Percentiles rank a stretch among this genome's conserved stretches.
Conservation (phyloP, 2,329 filamentous ascomycete species). For the Beauveria rudraprayagi region DNA sequence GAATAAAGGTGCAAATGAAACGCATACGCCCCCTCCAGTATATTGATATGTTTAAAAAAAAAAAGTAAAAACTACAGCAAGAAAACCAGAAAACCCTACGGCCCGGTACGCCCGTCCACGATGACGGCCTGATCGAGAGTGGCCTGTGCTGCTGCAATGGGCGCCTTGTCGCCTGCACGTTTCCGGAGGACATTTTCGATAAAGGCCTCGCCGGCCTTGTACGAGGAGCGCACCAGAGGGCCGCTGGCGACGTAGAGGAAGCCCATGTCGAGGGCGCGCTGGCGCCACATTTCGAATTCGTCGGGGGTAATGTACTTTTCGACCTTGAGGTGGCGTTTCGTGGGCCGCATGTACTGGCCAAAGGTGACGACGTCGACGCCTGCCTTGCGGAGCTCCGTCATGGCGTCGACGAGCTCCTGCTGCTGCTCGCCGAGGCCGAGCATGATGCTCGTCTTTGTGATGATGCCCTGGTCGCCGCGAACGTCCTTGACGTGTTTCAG, state of each 20-base stretch:
- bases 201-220: slow-evolving; percentile 97
- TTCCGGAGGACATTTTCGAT: slow-evolving; percentile 97
- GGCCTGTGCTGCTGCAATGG: slow-evolving; percentile 20
- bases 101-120: slow-evolving; percentile 22
- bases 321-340: slow-evolving; percentile 95
- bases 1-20: background rate
- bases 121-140: slow-evolving; percentile 33
- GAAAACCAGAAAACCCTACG: background rate
- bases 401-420: slow-evolving; percentile 69
- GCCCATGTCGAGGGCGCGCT: slow-evolving; percentile 84
- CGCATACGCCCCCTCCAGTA: background rate
- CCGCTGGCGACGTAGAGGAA: slow-evolving; percentile 96
- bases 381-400: slow-evolving; percentile 70
- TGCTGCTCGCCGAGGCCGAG: slow-evolving; percentile 90
- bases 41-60: background rate
- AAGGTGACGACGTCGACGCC: slow-evolving; percentile 95
- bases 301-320: slow-evolving; percentile 90
- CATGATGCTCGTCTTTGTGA: slow-evolving; percentile 99
- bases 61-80: background rate
- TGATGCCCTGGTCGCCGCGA: slow-evolving; percentile 58
- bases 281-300: slow-evolving; percentile 84
- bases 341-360: slow-evolving; percentile 99
- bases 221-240: slow-evolving; percentile 85
- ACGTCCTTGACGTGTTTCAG: slow-evolving; percentile 74
- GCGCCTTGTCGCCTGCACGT: slow-evolving; percentile 44